These are phyloP conservation scores for Xylaria sp. DNA, from an alignment of 2,329 filamentous ascomycete genomes.

Conservation along the genomic window DNA sequence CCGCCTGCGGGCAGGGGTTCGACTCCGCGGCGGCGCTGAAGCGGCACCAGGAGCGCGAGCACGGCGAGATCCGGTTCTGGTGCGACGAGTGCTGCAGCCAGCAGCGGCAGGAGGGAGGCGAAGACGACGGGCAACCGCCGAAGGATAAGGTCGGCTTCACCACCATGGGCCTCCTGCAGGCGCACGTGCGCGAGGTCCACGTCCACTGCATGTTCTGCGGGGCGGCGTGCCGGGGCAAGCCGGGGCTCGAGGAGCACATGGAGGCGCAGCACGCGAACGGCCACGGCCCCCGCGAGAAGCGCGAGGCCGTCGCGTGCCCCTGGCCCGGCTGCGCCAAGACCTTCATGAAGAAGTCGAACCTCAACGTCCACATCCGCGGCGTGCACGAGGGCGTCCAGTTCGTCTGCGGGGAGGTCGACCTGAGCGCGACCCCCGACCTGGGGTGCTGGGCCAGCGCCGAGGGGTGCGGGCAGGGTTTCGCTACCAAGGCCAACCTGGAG, in stretches of 20 bases:
- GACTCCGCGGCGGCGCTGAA: constrained; percentile 72
- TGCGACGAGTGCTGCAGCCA: constrained; percentile 70
- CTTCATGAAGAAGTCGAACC: constrained; percentile 83
- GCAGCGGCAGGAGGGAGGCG: constrained; percentile 39
- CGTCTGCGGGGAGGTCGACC: constrained; percentile 72
- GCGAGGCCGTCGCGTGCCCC: constrained; percentile 68
- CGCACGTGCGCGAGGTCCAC: constrained; percentile 75
- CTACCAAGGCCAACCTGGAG: constrained; percentile 76
- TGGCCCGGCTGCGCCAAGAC: constrained; percentile 70
- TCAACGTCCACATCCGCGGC: constrained; percentile 76
- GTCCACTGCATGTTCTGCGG: constrained; percentile 76
- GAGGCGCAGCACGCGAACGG: constrained; percentile 76
- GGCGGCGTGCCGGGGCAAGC: constrained; percentile 65
- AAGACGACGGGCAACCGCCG: constrained; percentile 40
- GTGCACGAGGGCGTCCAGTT: constrained; percentile 78
- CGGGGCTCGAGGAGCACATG: constrained; percentile 74
- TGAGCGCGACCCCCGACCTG: constrained; percentile 60
- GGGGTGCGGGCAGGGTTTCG: constrained; percentile 76
- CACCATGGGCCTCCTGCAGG: constrained; percentile 70
- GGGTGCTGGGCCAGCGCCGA: constrained; percentile 64
- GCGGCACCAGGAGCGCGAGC: constrained; percentile 70
- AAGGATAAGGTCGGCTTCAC: constrained; percentile 66
- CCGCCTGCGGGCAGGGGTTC: constrained; percentile 68
- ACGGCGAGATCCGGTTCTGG: constrained; percentile 71
- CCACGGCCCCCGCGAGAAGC: constrained; percentile 56